Evolutionary conservation across 2,329 filamentous ascomycete genomes (phyloP).

Genomic region (Fusarium sp.): DNA sequence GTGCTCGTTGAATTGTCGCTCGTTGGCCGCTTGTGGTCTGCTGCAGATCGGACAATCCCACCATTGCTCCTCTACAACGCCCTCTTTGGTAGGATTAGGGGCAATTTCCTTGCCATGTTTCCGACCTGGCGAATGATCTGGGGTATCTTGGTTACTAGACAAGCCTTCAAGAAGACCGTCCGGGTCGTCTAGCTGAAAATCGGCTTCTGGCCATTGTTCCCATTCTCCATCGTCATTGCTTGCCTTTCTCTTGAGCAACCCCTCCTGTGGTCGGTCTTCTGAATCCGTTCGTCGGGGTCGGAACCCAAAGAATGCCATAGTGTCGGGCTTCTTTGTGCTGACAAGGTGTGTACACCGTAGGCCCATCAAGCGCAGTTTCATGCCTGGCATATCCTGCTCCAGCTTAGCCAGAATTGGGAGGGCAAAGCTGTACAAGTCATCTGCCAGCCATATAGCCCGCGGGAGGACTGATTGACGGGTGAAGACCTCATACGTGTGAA

Average conservation of each 20-base stretch:
- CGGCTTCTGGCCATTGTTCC: slow-evolving; percentile 77
- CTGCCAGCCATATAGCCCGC: slow-evolving; percentile 76
- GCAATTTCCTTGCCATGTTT: slow-evolving; percentile 65
- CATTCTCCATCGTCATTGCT: slow-evolving; percentile 58
- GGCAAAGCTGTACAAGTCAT: slow-evolving; percentile 85
- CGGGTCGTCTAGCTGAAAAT: slow-evolving; percentile 58
- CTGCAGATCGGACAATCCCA: slow-evolving; percentile 93
- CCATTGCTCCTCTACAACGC: slow-evolving; percentile 59
- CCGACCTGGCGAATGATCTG: slow-evolving; percentile 24
- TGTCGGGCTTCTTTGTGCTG: slow-evolving; percentile 83
- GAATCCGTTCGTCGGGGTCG: slow-evolving; percentile 52
- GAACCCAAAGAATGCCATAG: slow-evolving; percentile 83
- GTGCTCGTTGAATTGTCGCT: slow-evolving; percentile 86
- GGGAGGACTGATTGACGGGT: slow-evolving; percentile 84
- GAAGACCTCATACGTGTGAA: slow-evolving; percentile 92
- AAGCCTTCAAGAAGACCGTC: slow-evolving; percentile 26
- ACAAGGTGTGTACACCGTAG: slow-evolving; percentile 88
- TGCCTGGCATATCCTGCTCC: slow-evolving; percentile 82
- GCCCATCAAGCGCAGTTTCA: slow-evolving; percentile 89
- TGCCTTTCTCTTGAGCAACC: slow-evolving; percentile 54
- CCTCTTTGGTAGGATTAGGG: slow-evolving; percentile 58
- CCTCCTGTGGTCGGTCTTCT: slow-evolving; percentile 26
- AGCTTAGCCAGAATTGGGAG: slow-evolving; percentile 87
- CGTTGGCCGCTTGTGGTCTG: slow-evolving; percentile 79
- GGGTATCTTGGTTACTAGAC: slow-evolving; percentile 21